Percentiles rank a stretch among this genome's conserved stretches.
phyloP scores from a whole-genome alignment of 2,329 filamentous ascomycete genomes.

The Ophiostoma perfectum region DNA sequence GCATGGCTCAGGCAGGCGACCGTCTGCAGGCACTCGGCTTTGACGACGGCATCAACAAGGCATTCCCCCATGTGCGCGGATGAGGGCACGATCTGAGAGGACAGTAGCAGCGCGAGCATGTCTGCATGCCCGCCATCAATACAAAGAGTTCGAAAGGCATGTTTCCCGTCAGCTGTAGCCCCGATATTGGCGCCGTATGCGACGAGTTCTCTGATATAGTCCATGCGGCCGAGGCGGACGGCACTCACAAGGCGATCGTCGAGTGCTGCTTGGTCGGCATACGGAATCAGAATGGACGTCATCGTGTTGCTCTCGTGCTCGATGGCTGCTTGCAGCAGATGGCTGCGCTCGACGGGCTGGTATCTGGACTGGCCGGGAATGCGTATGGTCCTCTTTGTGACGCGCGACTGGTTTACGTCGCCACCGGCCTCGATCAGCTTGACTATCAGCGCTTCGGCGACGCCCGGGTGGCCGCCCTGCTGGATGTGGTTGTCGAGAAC shows the following conservation, averaged over 20 bases:
- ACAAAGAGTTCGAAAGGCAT: not conserved
- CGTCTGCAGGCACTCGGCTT: not conserved
- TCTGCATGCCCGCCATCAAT: not conserved
- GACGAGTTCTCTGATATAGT: not conserved
- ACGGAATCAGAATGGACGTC: not conserved
- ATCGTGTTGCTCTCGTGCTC: not conserved
- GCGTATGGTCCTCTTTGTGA: not conserved
- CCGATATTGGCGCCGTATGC: not conserved
- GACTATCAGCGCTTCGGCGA: not conserved
- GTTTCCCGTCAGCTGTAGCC: not conserved
- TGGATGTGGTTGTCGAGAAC: slow-evolving; percentile 1
- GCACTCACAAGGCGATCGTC: not conserved
- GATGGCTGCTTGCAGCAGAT: not conserved
- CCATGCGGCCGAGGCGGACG: not conserved
- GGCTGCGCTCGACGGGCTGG: not conserved
- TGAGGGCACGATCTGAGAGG: too few relatives aligned
- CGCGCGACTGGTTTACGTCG: not conserved
- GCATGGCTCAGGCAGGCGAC: not conserved
- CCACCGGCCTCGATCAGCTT: slow-evolving; percentile 3
- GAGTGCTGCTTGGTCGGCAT: not conserved
- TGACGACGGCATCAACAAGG: not conserved
- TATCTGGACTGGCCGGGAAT: not conserved
- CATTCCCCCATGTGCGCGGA: too few relatives aligned
- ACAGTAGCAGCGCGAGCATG: too few relatives aligned
- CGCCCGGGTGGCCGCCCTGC: not conserved